Evolutionary conservation across 768 basidiomycete species (phyloP).

Genomic region (Leucosporidium scottii): DNA sequence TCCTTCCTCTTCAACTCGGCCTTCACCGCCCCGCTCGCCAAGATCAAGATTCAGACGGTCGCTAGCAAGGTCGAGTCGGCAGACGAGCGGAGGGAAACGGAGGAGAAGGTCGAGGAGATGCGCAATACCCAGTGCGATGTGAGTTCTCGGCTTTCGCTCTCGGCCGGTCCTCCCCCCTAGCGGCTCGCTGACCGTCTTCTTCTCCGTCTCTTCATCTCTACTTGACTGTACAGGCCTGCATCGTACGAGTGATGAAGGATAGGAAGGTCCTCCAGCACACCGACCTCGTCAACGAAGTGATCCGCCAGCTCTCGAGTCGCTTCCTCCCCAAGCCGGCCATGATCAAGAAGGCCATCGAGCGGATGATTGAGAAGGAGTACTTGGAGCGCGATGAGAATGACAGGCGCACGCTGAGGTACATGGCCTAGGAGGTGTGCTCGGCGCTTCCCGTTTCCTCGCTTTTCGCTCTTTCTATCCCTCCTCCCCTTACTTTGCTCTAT

Average conservation of each 20-base stretch:
- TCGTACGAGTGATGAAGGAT: slow-evolving; percentile 96
- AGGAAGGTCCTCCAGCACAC: slow-evolving; percentile 81
- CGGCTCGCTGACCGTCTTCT: background rate
- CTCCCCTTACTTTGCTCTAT: background rate
- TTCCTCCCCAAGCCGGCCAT: slow-evolving; percentile 77
- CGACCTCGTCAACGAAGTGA: slow-evolving; percentile 83
- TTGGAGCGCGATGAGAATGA: slow-evolving; percentile 74
- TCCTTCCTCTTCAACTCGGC: slow-evolving; percentile 80
- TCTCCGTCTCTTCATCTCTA: background rate
- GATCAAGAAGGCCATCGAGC: slow-evolving; percentile 91
- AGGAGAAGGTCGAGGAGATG: slow-evolving; percentile 84
- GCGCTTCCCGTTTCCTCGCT: background rate
- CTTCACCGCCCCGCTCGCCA: slow-evolving; percentile 73
- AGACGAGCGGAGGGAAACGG: slow-evolving; percentile 84
- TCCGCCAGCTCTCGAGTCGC: slow-evolving; percentile 69
- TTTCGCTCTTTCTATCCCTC: background rate
- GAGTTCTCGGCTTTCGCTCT: slow-evolving; percentile 17
- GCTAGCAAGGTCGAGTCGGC: slow-evolving; percentile 77
- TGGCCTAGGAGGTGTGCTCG: background rate
- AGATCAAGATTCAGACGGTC: slow-evolving; percentile 87
- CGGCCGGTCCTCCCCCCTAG: background rate
- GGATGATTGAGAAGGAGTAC: slow-evolving; percentile 94
- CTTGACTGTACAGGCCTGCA: slow-evolving; percentile 63
- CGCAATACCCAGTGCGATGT: slow-evolving; percentile 84
- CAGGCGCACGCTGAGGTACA: slow-evolving; percentile 30